Base-by-base conservation (phyloP, 495 filamentous ascomycete genomes). In the Aspergillus ellipticus region DNA sequence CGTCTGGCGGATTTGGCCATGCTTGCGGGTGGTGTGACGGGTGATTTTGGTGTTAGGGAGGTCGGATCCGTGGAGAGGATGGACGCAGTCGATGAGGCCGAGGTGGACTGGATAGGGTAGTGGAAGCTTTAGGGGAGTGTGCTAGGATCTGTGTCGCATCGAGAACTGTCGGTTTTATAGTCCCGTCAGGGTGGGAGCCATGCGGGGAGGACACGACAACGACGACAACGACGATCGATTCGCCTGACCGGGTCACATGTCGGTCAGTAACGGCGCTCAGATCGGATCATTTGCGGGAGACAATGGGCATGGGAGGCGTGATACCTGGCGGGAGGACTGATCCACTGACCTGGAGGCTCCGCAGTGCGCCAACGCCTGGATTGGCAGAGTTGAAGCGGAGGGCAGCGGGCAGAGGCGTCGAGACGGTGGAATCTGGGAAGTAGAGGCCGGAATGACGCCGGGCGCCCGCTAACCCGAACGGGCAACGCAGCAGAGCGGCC, bases 1-100 rank as follows among this genome's bases (percentile, higher is more conserved):
- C 71, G 67, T 54, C 69, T 62, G 20, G 72, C 67, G 41, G 74
- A 69, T 59, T 75, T 77, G n/a, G 69, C 66, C 74, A 77, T 77
- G 42, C 28, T 64, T 3, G 4, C 21, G 41, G 47, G 28, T 51
- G 37, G 4, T 24, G 13, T 56, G 37, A 51, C 45, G 9, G 11
- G 20, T 49, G n/a, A n/a, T 51, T 7, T 43, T 29, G 33, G 33
- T 37, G n/a, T 52, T n/a, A n/a, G 24, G 22, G 42, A 20, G 13
- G 47, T 22, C 16, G 49, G 11, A 26, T 28, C 20, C 26, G 37
- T 20, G 39, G 39, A 45, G 21, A 24, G 24, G 17, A 39, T 29
- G 13, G 17, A 20, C 22, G 22, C 6, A 21, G 11, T 52, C 17
- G 33, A 29, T 11, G 45, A 47, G 47, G 42, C 3, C 22, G 11